Evolutionary conservation across 2,329 filamentous ascomycete species (phyloP), one percentile per base, ranked within the genome.

Genomic region (Colletotrichum phormii): DNA sequence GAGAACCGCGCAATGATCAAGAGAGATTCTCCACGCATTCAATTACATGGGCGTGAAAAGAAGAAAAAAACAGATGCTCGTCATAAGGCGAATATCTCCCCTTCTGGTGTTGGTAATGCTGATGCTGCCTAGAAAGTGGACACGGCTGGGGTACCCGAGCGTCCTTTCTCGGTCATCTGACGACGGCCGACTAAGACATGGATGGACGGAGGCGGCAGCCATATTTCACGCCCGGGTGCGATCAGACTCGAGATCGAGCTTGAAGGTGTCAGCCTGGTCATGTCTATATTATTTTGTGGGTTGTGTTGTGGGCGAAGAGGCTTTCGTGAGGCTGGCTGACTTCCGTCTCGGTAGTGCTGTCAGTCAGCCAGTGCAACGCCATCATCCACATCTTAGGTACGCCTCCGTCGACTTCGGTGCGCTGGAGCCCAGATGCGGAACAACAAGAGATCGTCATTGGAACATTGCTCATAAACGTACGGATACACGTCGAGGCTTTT

Each of bases 301-400:
- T 6, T 24, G 35, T 18, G 33, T 49, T 49, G 42, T 49, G 42
- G 33, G 7, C 13, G 35, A 26, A 7, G 54, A 67, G 55, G 55
- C 29, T 67, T 59, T 31, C 29, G 8, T 35, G 64, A 61, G 64
- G 64, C 64, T 67, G 55, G 57, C 57, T 67, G 64, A 42, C 29
- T n/a, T 42, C 42, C 42, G 8, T 49, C 18, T 49, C n/a, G 18
- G 8, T 22, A 49, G 42, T 49, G 42, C 18, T 46, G 22, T 33
- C 22, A 46, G 57, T 54, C 24, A 63, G 65, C 49, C 54, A 26
- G 13, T 26, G 46, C 46, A 33, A 33, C 26, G 64, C 53, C 49
- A 26, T 55, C 33, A 46, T 51, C 22, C 59, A 37, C 37, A 22
- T 24, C 37, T 49, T 22, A 15, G 37, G 37, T 42, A 37, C 49